Evolutionary conservation across 441 rosid species (phyloP), one percentile per base, ranked within the genome.

Genomic region (Gossypium lobatum): DNA sequence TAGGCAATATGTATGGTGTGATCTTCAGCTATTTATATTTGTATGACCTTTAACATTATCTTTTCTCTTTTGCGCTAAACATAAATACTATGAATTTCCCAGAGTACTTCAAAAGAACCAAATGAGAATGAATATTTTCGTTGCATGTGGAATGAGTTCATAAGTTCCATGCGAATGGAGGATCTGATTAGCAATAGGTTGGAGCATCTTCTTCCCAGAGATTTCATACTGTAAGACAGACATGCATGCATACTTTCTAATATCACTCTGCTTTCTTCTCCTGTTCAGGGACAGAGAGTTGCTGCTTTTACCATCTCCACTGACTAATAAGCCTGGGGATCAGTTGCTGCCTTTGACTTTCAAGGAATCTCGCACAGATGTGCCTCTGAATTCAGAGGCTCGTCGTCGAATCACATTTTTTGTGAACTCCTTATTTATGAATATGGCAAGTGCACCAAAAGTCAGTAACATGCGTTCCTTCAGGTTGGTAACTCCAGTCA

Each of bases 371-470:
- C 97, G 97, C 39, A 91, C 90, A 64, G 91, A 96, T 62, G 91
- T 96, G 76, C 99, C 99, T 53, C 87, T 84, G 50, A 96, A 85
- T 82, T 86, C 91, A 84, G 99, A 96, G 57, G 99, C 98, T 81
- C 97, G 99, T 17, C 98, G 99, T 60, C 91, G 99, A 54, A 88
- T 96, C 81, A 96, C 97, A 73, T 96, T 96, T 86, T 96, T 96
- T 81, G 95, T 97, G 69, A 96, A 96, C 77, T 96, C 99, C 75
- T 80, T 96, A 71, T 93, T 89, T 83, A 96, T 96, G 99, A 88
- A 84, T 79, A 87, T 96, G 93, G 93, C 93, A 68, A 71, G 76
- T 18, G 97, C 99, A 75, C 99, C 97, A 31, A 86, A 80, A 85
- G 97, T 96, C 63, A 92, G 89, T 63, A 91, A 86, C 87, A 93